Base-by-base conservation (phyloP, 2,329 filamentous ascomycete genomes). In the Phialocephala sp. region DNA sequence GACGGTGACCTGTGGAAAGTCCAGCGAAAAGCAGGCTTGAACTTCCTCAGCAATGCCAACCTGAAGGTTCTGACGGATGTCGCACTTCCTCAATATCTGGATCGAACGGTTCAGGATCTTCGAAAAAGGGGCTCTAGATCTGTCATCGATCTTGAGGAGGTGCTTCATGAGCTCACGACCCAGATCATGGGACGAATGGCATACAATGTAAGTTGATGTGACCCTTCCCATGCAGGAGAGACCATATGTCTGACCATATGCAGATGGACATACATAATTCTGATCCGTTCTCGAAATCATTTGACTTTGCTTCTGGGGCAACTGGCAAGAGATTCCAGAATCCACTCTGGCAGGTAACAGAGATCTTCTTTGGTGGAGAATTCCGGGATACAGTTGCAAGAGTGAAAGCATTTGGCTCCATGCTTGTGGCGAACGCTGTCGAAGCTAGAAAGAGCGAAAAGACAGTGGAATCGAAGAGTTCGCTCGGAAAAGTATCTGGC, bases 151-250 rank as follows among this genome's bases (percentile, higher is more conserved):
- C 75, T 90, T 57, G 86, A 89, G 70, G 79, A 77, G n/a, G 78
- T 87, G 1, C 84, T 89, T 55, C 85, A 88, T 61, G 87, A 89
- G 72, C 82, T 90, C 55, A 90, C 87, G 1, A 89, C 87, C 24
- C 82, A 86, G 65, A 73, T 90, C 27, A 89, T 90, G 84, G 88
- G 87, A n/a, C 82, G 83, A 67, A 88, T 89, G 85, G 88, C 88
- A 15, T 90, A 90, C 70, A 84, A 87, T 72, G 82, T 81, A 74
- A 70, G 65, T 43, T 32, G 41, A 18, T n/a, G 6, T 11, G 39
- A 32, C 6, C 27, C 54, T 61, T 5, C 18, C 14, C 8, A 60
- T 20, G 1, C 9, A n/a, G 39, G 4, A 20, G 18, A 50, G 6
- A 18, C 20, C 67, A 32, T 65, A 62, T 15, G 45, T 36, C 63